Evolutionary conservation across 768 basidiomycete genomes (phyloP).

Genomic region (Rhodotorula diobovata): DNA sequence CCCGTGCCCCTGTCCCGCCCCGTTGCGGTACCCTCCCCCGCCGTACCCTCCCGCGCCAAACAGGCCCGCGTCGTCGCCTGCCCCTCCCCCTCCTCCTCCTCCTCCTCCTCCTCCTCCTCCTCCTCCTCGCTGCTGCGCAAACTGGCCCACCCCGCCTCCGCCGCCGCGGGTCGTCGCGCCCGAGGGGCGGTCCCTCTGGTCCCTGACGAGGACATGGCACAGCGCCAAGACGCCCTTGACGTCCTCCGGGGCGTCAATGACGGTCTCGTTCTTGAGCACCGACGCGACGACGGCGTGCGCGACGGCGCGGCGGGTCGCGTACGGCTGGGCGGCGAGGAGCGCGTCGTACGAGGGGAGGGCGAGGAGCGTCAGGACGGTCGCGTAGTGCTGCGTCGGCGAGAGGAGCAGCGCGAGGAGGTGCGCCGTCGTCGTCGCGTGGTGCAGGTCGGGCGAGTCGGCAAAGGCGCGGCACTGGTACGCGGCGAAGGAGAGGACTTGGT

Average conservation of each 20-base stretch:
- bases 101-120: slow-evolving; percentile 26
- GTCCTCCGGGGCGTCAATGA: slow-evolving; percentile 88
- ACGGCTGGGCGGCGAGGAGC: slow-evolving; percentile 77
- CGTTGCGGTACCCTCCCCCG: slow-evolving; percentile 47
- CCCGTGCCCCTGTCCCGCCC: slow-evolving; percentile 52
- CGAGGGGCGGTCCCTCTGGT: slow-evolving; percentile 51
- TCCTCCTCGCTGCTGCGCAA: slow-evolving; percentile 53
- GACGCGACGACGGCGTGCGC: slow-evolving; percentile 91
- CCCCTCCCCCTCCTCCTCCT: slow-evolving; percentile 16
- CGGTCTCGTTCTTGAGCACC: slow-evolving; percentile 92
- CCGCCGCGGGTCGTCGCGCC: slow-evolving; percentile 13
- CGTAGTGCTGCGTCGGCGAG: slow-evolving; percentile 92
- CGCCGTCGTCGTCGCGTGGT: slow-evolving; percentile 75
- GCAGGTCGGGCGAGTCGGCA: slow-evolving; percentile 66
- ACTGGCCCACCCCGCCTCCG: slow-evolving; percentile 46
- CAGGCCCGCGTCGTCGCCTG: slow-evolving; percentile 52
- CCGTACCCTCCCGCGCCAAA: slow-evolving; percentile 42
- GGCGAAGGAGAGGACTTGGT: slow-evolving; percentile 87
- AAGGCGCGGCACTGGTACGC: slow-evolving; percentile 68
- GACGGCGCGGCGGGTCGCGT: slow-evolving; percentile 81
- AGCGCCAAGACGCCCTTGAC: slow-evolving; percentile 88
- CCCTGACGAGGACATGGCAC: slow-evolving; percentile 85
- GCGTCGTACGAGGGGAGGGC: slow-evolving; percentile 85
- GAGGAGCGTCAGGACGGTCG: slow-evolving; percentile 92
- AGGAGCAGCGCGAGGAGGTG: slow-evolving; percentile 88